Evolutionary conservation across 2,329 filamentous ascomycete genomes (phyloP).

Genomic region (Diaporthe australafricana): DNA sequence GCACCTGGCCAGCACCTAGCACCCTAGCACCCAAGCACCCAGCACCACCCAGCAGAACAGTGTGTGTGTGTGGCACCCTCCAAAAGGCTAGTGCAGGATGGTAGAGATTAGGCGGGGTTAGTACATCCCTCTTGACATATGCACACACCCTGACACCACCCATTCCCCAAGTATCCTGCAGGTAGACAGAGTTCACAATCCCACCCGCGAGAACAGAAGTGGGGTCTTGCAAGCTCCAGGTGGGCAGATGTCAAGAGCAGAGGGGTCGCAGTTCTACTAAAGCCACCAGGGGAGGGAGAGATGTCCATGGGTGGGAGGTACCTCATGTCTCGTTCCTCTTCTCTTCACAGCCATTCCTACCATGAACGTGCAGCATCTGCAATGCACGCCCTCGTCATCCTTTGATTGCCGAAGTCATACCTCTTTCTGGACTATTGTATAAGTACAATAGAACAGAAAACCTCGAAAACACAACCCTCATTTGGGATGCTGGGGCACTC

Average conservation of each 20-base stretch:
- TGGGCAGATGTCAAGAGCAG: constrained; percentile 30
- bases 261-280: constrained; percentile 25
- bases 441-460: background rate
- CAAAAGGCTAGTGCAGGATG: constrained; percentile 28
- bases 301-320: background rate
- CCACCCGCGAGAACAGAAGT: constrained; percentile 31
- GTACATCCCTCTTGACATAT: background rate
- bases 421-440: background rate
- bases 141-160: no score
- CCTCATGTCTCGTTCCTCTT: background rate
- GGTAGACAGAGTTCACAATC: constrained; percentile 29
- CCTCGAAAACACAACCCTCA: background rate
- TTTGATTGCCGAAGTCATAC: background rate
- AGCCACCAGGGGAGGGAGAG: constrained; percentile 4
- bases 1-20: no score
- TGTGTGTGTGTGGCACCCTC: constrained; percentile 17
- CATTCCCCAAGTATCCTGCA: background rate
- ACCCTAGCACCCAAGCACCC: background rate
- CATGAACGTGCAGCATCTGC: background rate
- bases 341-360: background rate
- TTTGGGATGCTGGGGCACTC: background rate
- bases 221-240: constrained; percentile 34
- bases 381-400: background rate
- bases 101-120: constrained; percentile 31
- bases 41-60: constrained; percentile 32